Conservation (phyloP, 164 flowering plant genomes). For the Berberis thunbergii region DNA sequence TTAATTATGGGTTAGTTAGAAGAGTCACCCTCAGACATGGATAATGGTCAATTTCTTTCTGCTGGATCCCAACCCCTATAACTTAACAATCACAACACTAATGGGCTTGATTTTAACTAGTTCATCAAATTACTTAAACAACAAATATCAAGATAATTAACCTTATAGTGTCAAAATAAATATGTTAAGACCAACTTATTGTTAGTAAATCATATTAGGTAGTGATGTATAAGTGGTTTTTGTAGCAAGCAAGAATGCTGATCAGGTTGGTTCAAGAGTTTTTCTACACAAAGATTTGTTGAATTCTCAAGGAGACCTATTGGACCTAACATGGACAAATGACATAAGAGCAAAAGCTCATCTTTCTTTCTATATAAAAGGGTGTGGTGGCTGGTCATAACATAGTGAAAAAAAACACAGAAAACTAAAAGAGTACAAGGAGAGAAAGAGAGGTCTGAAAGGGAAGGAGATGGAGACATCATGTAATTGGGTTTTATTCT, state of each 20-base stretch:
- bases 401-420: background rate
- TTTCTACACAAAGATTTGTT: no score
- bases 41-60: background rate
- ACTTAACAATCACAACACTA: background rate
- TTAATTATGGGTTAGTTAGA: background rate
- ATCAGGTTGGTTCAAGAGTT: no score
- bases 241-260: slow-evolving; percentile 3
- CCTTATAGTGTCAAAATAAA: no score
- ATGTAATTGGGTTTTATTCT: slow-evolving; percentile 2
- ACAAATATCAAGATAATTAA: no score
- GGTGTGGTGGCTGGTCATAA: no score
- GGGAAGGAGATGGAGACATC: slow-evolving; percentile 4
- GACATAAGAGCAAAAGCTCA: slow-evolving; percentile 4
- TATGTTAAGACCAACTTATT: no score
- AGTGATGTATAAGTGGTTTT: background rate
- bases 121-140: no score
- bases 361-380: background rate
- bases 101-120: background rate
- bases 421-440: background rate
- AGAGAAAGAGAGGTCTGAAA: background rate
- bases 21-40: background rate
- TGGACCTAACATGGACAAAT: slow-evolving; percentile 7
- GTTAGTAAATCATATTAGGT: background rate
- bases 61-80: background rate
- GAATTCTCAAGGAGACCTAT: background rate